These are phyloP conservation scores for Zymoseptoria passerinii DNA, from an alignment of 2,329 filamentous ascomycete species.

Conservation along the genomic window DNA sequence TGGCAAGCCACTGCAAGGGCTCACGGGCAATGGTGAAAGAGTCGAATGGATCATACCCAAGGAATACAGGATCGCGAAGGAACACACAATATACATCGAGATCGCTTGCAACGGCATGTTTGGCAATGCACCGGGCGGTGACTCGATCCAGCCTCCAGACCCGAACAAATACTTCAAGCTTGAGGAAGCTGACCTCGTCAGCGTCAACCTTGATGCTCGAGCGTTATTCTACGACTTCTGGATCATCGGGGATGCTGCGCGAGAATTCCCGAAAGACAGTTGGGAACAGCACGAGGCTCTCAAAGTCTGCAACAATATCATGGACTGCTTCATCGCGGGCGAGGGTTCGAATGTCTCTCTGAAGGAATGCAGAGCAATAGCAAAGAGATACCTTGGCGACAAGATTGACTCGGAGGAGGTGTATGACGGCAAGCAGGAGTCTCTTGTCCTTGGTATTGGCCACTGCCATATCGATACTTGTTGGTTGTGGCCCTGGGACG, in stretches of 20 bases:
- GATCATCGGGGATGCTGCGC: constrained; percentile 86
- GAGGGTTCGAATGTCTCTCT: constrained; percentile 66
- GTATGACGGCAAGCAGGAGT: constrained; percentile 58
- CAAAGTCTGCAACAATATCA: constrained; percentile 75
- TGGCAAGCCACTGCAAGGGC: constrained; percentile 80
- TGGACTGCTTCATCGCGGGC: constrained; percentile 78
- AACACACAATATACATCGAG: constrained; percentile 88
- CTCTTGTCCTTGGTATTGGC: constrained; percentile 79
- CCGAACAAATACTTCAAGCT: constrained; percentile 77
- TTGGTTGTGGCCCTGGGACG: constrained; percentile 97
- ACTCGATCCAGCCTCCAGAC: constrained; percentile 79
- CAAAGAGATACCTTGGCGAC: constrained; percentile 70
- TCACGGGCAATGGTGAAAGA: constrained; percentile 83
- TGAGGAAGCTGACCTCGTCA: constrained; percentile 72
- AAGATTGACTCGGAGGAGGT: constrained; percentile 75
- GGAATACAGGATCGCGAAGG: constrained; percentile 71
- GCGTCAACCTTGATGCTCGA: constrained; percentile 76
- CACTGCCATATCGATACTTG: constrained; percentile 98
- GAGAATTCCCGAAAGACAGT: constrained; percentile 80
- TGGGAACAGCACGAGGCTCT: constrained; percentile 85
- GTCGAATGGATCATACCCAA: constrained; percentile 86
- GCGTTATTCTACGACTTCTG: constrained; percentile 86
- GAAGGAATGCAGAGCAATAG: constrained; percentile 70
- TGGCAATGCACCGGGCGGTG: constrained; percentile 76
- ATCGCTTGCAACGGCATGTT: constrained; percentile 99